These are phyloP conservation scores for Exserohilum turcica DNA, from an alignment of 2,329 filamentous ascomycete genomes.

Conservation along the genomic window DNA sequence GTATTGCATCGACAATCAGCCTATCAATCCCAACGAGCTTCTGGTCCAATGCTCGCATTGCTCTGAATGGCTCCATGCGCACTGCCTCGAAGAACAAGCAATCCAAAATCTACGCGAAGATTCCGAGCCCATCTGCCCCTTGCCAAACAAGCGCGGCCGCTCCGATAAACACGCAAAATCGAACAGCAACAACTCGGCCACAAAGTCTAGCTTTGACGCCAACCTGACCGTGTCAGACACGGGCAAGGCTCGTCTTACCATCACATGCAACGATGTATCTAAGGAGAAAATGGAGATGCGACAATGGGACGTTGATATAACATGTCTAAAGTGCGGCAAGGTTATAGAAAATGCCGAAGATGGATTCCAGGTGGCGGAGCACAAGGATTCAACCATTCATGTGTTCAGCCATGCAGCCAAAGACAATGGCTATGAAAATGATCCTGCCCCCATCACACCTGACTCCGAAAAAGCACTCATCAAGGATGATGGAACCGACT, in stretches of 20 bases:
- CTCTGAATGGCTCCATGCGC: constrained; percentile 51
- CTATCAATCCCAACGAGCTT: constrained; percentile 51
- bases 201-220: constrained; percentile 6
- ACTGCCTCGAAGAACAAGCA: constrained; percentile 40
- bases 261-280: constrained; percentile 23
- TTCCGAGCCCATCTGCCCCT: constrained; percentile 5
- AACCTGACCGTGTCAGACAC: constrained; percentile 5
- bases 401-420: background rate
- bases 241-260: constrained; percentile 18
- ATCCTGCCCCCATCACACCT: background rate
- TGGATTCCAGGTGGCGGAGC: background rate
- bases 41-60: constrained; percentile 51
- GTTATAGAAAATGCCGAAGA: constrained; percentile 19
- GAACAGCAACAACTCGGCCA: background rate
- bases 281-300: background rate
- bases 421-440: constrained; percentile 1
- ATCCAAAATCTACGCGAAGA: constrained; percentile 11
- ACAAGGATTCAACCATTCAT: background rate
- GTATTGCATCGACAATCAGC: constrained; percentile 49
- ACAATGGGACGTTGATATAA: constrained; percentile 23
- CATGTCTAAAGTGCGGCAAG: constrained; percentile 26
- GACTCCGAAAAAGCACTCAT: background rate
- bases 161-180: constrained; percentile 6
- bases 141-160: constrained; percentile 5
- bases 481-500: background rate